phyloP scores from a whole-genome alignment of 2,329 filamentous ascomycete genomes.

The Albifimbria verrucaria region DNA sequence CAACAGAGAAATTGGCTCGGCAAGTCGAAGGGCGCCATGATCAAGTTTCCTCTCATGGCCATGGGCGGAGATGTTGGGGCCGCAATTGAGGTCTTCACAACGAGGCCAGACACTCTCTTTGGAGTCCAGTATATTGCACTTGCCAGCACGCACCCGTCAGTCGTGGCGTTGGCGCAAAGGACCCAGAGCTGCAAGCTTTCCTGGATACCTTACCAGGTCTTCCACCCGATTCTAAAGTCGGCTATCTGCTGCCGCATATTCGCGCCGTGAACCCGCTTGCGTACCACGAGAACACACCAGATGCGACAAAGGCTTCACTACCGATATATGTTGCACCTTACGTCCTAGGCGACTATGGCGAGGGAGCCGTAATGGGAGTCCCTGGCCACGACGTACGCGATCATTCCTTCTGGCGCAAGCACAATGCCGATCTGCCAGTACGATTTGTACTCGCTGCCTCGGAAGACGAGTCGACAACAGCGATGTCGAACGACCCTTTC shows the following conservation, averaged over 20 bases:
- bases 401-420: slow-evolving; percentile 74
- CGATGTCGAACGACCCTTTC: slow-evolving; percentile 51
- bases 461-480: slow-evolving; percentile 43
- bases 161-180: slow-evolving; percentile 56
- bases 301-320: slow-evolving; percentile 53
- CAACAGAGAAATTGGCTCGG: slow-evolving; percentile 91
- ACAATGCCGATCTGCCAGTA: slow-evolving; percentile 58
- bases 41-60: slow-evolving; percentile 64
- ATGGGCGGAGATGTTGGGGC: slow-evolving; percentile 36
- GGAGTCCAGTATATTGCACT: slow-evolving; percentile 83
- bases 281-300: slow-evolving; percentile 47
- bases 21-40: slow-evolving; percentile 67
- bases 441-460: slow-evolving; percentile 58
- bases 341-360: slow-evolving; percentile 80
- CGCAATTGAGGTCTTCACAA: slow-evolving; percentile 74
- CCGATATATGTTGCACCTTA: slow-evolving; percentile 83
- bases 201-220: slow-evolving; percentile 58
- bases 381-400: slow-evolving; percentile 81
- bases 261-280: slow-evolving; percentile 65
- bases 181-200: slow-evolving; percentile 64
- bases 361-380: slow-evolving; percentile 89
- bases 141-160: slow-evolving; percentile 69
- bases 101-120: slow-evolving; percentile 80
- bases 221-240: slow-evolving; percentile 57
- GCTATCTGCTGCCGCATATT: slow-evolving; percentile 63